Conservation (phyloP, 805 yeast genomes). For the Nakazawaea anatomiae region DNA sequence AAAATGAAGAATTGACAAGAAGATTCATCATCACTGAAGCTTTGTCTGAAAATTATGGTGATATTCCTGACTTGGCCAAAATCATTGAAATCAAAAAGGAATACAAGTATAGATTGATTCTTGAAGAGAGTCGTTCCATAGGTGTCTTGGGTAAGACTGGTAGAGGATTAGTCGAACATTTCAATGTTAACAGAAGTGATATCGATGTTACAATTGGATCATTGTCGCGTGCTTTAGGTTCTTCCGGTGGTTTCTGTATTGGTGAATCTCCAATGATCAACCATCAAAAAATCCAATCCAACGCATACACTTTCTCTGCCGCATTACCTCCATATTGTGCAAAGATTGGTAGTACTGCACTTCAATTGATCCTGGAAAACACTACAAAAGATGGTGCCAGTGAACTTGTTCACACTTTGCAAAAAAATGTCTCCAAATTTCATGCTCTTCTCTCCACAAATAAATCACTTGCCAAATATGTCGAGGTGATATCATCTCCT, state of each 20-base stretch:
- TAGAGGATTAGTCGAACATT: conserved; percentile 78
- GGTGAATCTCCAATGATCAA: conserved; percentile 80
- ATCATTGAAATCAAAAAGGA: conserved; percentile 70
- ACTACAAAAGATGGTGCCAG: conserved; percentile 28
- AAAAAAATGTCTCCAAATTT: conserved; percentile 31
- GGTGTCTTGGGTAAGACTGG: conserved; percentile 86
- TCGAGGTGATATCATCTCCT: conserved; percentile 49
- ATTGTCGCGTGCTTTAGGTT: conserved; percentile 71
- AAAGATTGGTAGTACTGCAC: conserved; percentile 48
- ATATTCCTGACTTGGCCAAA: conserved; percentile 62
- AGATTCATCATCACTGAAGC: conserved; percentile 92
- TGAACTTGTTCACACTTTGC: conserved; percentile 29
- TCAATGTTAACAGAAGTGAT: conserved; percentile 57
- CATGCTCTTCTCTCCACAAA: conserved; percentile 35
- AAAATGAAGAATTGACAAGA: conserved; percentile 75
- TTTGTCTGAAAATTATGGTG: conserved; percentile 76
- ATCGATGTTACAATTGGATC: conserved; percentile 86
- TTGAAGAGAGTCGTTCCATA: conserved; percentile 83
- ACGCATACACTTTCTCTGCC: conserved; percentile 91
- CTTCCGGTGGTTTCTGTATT: conserved; percentile 91
- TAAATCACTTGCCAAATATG: conserved; percentile 26
- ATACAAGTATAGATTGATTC: conserved; percentile 77
- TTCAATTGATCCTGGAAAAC: conserved; percentile 40
- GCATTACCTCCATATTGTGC: conserved; percentile 91
- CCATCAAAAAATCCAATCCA: conserved; percentile 87